A percentile compares a stretch with the other conserved stretches of the same genome.
phyloP scores from a whole-genome alignment of 495 filamentous ascomycete genomes.

The Podospora pseudopauciseta region DNA sequence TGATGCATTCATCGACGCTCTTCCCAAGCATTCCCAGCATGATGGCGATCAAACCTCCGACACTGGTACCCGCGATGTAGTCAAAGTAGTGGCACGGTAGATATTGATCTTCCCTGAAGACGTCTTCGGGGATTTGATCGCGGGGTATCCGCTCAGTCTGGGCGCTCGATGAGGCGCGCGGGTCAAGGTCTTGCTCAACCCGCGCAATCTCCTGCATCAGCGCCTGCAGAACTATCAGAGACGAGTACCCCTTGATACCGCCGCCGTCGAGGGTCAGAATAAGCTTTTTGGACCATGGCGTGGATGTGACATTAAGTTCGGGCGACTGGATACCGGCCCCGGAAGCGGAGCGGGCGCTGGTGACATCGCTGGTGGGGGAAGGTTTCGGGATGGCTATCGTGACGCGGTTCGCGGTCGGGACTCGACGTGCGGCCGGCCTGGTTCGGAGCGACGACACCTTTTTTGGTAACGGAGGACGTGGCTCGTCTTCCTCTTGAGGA shows the following conservation, averaged over 20 bases:
- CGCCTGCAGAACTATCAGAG: constrained; percentile 29
- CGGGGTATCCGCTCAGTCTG: constrained; percentile 25
- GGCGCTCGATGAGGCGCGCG: constrained; percentile 25
- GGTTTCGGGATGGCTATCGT: constrained; percentile 26
- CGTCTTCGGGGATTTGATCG: constrained; percentile 40
- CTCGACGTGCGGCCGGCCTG: constrained; percentile 20
- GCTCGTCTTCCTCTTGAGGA: constrained; percentile 5
- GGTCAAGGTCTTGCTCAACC: constrained; percentile 24
- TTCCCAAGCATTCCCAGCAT: constrained; percentile 35
- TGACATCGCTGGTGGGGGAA: constrained; percentile 19
- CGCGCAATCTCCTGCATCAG: constrained; percentile 30
- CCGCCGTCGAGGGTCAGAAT: constrained; percentile 36
- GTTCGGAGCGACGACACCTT: constrained; percentile 25
- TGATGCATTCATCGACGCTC: constrained; percentile 30
- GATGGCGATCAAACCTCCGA: constrained; percentile 37
- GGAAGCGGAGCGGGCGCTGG: constrained; percentile 10
- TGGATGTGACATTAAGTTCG: constrained; percentile 23
- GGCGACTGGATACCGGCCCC: constrained; percentile 12
- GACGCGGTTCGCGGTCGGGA: constrained; percentile 24
- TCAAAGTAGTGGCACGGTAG: constrained; percentile 51
- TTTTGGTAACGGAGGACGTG: constrained; percentile 8
- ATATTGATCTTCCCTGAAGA: constrained; percentile 41
- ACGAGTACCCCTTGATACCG: constrained; percentile 33
- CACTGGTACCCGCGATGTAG: constrained; percentile 39
- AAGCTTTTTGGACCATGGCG: constrained; percentile 29